Base-by-base conservation (phyloP, 108 stramenopile species). In the Schizochytrium sp. region DNA sequence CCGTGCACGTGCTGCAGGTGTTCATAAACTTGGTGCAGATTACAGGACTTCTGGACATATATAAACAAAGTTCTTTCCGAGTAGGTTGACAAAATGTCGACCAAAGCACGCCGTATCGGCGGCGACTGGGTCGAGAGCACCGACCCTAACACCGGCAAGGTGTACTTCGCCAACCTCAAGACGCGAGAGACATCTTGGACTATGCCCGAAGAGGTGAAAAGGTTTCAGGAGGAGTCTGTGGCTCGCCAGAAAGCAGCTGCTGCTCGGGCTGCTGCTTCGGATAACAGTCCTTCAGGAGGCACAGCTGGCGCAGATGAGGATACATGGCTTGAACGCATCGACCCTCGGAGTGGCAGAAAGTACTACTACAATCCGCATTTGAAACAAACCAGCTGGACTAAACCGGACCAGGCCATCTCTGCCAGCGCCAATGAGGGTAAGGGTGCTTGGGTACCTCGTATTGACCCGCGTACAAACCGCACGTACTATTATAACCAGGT, bases 401-500 rank as follows among this genome's bases (percentile, higher is more conserved):
- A 1, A 8, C 88, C 88, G 40, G 88, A 88, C 12, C 50, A 88
- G 8, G 88, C 88, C 60, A 15, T 40, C 4, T 17, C 60, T 42
- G 4, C 88, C 3, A 42, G 0, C 0, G 44, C 88, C 60, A 49
- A 28, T 46, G 44, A 61, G 42, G 88, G 60, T 61, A 57, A 57
- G 57, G 88, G 61, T 45, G 61, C 50, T n/a, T 88, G 88, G 88
- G 61, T 44, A 0, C 17, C 88, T 4, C 88, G 61, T 19, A 72
- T 92, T 47, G 96, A 96, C 89, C 96, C 97, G 38, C 90, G 89
- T 42, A 92, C 96, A 3, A 92, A 94, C 60, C 91, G 95, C 76
- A 94, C 95, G 2, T 99, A 97, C 95, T 99, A 97, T 90, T 99
- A 97, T 91, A 95, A 98, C 92, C 89, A 91, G 4, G 46, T 90